These are phyloP conservation scores for Aspergillus versicolor DNA, from an alignment of 2,329 filamentous ascomycete species.

Conservation along the genomic window DNA sequence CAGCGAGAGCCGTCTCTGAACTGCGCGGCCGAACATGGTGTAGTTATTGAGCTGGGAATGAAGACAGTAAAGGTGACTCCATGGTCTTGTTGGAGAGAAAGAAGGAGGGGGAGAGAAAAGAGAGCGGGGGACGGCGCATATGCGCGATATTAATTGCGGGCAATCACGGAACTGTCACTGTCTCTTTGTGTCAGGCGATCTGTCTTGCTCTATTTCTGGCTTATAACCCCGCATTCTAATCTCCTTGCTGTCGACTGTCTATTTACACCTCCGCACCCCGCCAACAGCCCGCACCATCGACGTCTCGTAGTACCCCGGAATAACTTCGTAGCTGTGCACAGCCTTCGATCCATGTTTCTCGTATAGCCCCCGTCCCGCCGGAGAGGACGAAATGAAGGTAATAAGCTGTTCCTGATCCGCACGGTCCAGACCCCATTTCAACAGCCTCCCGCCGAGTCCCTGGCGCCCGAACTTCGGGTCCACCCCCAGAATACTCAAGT, in stretches of 20 bases:
- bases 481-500: conserved; percentile 12
- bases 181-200: too few relatives aligned
- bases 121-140: not conserved
- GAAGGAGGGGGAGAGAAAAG: not conserved
- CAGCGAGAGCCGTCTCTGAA: not conserved
- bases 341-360: conserved; percentile 8
- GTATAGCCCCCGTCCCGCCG: conserved; percentile 9
- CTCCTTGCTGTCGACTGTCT: not conserved
- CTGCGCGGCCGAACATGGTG: not conserved
- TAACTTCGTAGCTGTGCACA: conserved; percentile 9
- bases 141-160: too few relatives aligned
- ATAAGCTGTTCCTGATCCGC: conserved; percentile 7
- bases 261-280: not conserved
- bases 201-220: not conserved
- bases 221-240: not conserved
- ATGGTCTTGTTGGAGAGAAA: not conserved
- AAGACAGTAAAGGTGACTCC: not conserved
- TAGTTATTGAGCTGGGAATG: not conserved
- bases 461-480: conserved; percentile 10
- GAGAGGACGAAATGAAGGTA: conserved; percentile 11
- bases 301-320: conserved; percentile 9
- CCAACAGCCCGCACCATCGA: conserved; percentile 11
- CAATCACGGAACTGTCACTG: too few relatives aligned
- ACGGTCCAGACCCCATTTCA: conserved; percentile 11
- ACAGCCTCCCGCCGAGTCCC: conserved; percentile 3